Percentiles rank a stretch among this genome's conserved stretches.
Evolutionary conservation across 177 flowering plant species (phyloP).

Genomic region (Vitis hybrid): DNA sequence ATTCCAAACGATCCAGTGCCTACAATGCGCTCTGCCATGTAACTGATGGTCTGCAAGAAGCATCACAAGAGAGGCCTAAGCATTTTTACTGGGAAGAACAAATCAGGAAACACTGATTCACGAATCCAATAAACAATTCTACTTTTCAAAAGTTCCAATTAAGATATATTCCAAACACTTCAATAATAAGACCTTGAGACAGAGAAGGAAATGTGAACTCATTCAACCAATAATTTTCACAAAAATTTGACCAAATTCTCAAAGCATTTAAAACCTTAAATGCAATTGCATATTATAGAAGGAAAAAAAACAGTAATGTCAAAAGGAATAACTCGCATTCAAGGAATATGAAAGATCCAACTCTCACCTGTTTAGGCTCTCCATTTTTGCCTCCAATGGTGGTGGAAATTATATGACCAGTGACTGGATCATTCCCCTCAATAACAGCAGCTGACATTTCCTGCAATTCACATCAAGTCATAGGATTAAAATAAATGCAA

Average conservation of each 20-base stretch:
- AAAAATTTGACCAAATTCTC: too few species aligned
- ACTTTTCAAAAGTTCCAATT: background rate
- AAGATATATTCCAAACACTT: background rate
- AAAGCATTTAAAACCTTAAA: too few species aligned
- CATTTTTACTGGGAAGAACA: background rate
- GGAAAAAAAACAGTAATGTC: too few species aligned
- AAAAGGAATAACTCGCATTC: background rate
- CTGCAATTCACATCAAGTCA: slow-evolving; percentile 38
- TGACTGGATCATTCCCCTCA: slow-evolving; percentile 76
- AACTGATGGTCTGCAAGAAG: slow-evolving; percentile 47
- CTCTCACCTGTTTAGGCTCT: slow-evolving; percentile 71
- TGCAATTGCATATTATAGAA: too few species aligned
- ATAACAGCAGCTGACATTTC: slow-evolving; percentile 68
- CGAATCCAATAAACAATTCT: background rate
- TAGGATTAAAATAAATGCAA: background rate
- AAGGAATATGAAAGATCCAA: background rate
- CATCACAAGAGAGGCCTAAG: slow-evolving; percentile 6
- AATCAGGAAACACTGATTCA: background rate
- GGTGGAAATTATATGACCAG: slow-evolving; percentile 92
- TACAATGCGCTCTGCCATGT: slow-evolving; percentile 94
- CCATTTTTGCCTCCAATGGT: slow-evolving; percentile 96
- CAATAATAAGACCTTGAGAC: too few species aligned
- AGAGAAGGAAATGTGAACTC: too few species aligned
- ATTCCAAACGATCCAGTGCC: slow-evolving; percentile 92
- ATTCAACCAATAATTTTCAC: too few species aligned